Base-by-base conservation (phyloP, 257 asterid genomes). In the Gentiana dahurica region DNA sequence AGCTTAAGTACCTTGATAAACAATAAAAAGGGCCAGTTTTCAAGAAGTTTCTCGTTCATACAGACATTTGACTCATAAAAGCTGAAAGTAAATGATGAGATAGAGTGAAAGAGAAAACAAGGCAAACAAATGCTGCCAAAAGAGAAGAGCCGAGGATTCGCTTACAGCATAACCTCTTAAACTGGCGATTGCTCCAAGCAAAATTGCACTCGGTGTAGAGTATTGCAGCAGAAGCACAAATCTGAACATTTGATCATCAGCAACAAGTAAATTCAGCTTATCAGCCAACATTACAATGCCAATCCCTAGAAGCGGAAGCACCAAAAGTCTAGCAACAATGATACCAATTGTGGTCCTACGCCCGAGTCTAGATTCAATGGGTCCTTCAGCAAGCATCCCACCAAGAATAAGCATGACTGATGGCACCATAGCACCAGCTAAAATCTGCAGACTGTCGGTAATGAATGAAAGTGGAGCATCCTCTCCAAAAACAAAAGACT, bases 361-460 rank as follows among this genome's bases (percentile, higher is more conserved):
- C 15, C 79, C 77, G 7, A 77, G 77, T 53, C 65, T 66, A 7
- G 82, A 77, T 37, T 77, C 73, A 4, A 50, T 61, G 1, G 77
- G 82, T 51, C 82, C 82, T 60, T 76, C 79, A 0, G 74, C 79
- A 4, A 76, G 71, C 74, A 69, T 64, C 8, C 82, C 82, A 45
- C 82, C 79, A 2, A 72, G 82, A 43, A 76, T 60, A 36, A 77
- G 79, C 82, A 77, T 69, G 35, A 77, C 71, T 3, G 72, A 77
- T 4, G 79, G 77, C 48, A 77, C 74, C 79, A 73, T 64, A 9
- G 82, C 77, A 33, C 79, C 70, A 8, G 70, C 82, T 54, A 77
- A 49, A 53, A 77, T 77, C 63, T 68, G 69, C 41, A 77, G 61
- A 54, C 79, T 77, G 51, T 77, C 74, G 1, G 79, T 66, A 49